A percentile compares a stretch with the other conserved stretches of the same genome.
Evolutionary conservation across 176 grass and related monocot genomes (phyloP).

Genomic region (Luzula sylvatica): DNA sequence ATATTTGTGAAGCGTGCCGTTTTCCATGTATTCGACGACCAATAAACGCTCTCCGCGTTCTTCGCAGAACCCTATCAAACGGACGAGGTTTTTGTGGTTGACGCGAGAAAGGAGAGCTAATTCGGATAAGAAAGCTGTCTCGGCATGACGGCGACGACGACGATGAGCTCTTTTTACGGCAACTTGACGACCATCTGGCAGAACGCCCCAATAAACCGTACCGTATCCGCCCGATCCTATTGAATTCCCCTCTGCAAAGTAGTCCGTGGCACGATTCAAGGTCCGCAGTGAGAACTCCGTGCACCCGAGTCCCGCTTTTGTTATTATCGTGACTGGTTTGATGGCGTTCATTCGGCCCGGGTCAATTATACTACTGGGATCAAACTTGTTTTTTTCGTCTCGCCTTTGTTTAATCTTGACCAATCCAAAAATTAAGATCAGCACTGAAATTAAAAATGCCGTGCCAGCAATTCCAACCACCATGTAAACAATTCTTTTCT

Average conservation of each 20-base stretch:
- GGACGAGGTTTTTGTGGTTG: constrained; percentile 77
- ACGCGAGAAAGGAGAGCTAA: constrained; percentile 58
- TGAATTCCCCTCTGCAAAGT: constrained; percentile 44
- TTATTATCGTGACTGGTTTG: neutral
- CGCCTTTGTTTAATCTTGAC: constrained; percentile 18
- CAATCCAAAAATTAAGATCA: constrained; percentile 5
- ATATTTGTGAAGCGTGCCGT: constrained; percentile 75
- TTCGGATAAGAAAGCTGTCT: constrained; percentile 73
- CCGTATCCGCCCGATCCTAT: constrained; percentile 85
- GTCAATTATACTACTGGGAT: constrained; percentile 17
- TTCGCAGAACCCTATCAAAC: constrained; percentile 66
- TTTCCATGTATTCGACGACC: constrained; percentile 71
- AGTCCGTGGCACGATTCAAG: constrained; percentile 34
- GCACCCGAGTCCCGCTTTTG: constrained; percentile 29
- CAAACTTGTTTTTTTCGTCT: constrained; percentile 1
- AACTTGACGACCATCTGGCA: constrained; percentile 49
- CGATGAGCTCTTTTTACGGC: constrained; percentile 56
- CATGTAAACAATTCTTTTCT: neutral
- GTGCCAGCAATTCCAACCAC: constrained; percentile 9
- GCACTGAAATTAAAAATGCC: constrained; percentile 4
- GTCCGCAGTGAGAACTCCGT: constrained; percentile 49
- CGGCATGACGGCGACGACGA: constrained; percentile 22
- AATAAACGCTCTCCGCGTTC: constrained; percentile 68
- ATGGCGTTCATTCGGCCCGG: neutral
- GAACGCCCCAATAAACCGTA: constrained; percentile 56